Conservation (phyloP, 257 asterid species). For the Solanum habrochaites region DNA sequence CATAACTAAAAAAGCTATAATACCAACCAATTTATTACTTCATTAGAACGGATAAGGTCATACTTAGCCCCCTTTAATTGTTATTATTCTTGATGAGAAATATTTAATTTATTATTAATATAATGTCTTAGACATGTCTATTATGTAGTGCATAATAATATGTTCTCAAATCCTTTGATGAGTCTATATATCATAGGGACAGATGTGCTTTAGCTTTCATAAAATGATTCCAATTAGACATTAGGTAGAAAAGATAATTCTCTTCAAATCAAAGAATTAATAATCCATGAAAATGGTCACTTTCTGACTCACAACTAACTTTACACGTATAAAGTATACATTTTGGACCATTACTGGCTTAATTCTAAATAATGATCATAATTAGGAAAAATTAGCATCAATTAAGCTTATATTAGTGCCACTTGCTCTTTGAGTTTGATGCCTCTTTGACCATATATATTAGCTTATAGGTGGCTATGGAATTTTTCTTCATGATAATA, state of each 20-base stretch:
- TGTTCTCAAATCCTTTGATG: not conserved
- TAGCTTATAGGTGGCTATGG: not conserved
- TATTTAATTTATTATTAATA: no score
- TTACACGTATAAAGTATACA: not conserved
- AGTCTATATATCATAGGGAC: not conserved
- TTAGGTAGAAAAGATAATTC: not conserved
- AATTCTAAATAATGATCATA: not conserved
- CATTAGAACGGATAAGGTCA: no score
- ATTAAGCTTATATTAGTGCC: not conserved
- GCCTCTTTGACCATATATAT: not conserved
- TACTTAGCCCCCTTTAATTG: not conserved
- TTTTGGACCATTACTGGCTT: not conserved
- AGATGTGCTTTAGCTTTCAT: not conserved
- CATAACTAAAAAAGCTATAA: not conserved
- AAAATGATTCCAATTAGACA: not conserved
- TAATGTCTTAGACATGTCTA: not conserved
- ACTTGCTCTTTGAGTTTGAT: not conserved
- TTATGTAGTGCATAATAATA: not conserved
- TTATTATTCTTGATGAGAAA: not conserved
- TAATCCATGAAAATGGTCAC: not conserved
- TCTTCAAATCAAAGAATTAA: not conserved
- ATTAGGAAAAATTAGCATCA: not conserved
- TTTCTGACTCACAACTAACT: not conserved
- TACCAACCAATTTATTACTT: not conserved
- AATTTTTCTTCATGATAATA: not conserved